A percentile compares a stretch with the other conserved stretches of the same genome.
These are phyloP conservation scores for Colletotrichum salicis DNA, from an alignment of 2,329 filamentous ascomycete genomes.

Conservation along the genomic window DNA sequence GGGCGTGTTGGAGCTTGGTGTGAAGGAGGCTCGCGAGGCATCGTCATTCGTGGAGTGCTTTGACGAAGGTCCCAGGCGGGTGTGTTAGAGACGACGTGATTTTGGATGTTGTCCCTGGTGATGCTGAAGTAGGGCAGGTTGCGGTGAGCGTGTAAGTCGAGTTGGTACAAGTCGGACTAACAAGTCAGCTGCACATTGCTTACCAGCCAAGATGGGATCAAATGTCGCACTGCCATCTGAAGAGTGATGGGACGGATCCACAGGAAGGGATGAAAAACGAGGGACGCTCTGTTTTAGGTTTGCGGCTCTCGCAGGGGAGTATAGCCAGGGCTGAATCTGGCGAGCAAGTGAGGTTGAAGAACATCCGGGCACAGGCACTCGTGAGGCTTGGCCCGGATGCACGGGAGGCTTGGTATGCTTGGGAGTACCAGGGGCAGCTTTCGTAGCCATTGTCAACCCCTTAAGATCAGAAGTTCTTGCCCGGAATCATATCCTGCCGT, in stretches of 20 bases:
- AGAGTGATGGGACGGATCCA: slow-evolving; percentile 19
- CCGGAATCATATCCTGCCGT: slow-evolving; percentile 28
- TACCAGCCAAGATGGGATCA: neutral
- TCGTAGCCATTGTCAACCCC: neutral
- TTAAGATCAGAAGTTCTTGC: slow-evolving; percentile 12
- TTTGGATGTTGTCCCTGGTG: neutral
- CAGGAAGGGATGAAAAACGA: slow-evolving; percentile 20
- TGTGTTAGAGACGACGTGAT: neutral
- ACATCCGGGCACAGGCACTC: neutral
- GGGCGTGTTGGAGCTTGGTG: slow-evolving; percentile 26
- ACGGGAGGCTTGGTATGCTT: slow-evolving; percentile 10
- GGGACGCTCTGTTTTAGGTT: slow-evolving; percentile 30
- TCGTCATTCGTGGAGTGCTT: slow-evolving; percentile 7
- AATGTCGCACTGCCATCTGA: slow-evolving; percentile 19
- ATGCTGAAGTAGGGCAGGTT: neutral
- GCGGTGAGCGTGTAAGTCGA: neutral
- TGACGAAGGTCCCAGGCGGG: neutral
- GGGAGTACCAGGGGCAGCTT: slow-evolving; percentile 12
- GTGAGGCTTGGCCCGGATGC: slow-evolving; percentile 10
- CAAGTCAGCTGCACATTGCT: neutral
- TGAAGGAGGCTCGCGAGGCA: slow-evolving; percentile 1
- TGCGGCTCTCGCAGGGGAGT: slow-evolving; percentile 34
- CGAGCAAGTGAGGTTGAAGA: neutral
- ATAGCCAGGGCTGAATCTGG: slow-evolving; percentile 24
- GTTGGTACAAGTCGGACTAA: neutral